Evolutionary conservation across 352 stramenopile genomes (phyloP), one percentile per base, ranked within the genome.

Genomic region (Pythium periplocum): DNA sequence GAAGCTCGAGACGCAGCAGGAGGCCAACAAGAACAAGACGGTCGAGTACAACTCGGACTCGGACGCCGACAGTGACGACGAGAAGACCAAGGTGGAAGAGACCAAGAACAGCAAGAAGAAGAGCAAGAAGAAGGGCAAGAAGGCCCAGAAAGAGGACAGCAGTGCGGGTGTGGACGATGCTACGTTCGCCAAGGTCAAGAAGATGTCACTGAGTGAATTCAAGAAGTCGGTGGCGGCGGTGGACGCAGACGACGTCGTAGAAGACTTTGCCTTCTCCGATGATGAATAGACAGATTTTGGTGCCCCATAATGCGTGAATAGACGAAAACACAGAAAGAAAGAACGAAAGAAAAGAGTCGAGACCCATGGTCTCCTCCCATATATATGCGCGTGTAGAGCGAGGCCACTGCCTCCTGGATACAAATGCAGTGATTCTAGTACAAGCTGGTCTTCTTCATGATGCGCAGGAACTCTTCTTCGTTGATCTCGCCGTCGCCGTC

Each of bases 401-500:
- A 26, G 17, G 17, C 17, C 17, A 0, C 17, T 26, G 17, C 17
- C 17, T 26, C 17, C 17, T 26, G 17, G 17, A 26, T 26, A 26
- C 17, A 26, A 26, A 26, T 26, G 17, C 17, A 26, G 17, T 26
- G 17, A 26, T 12, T 62, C 72, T 69, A 87, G 57, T 91, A 91
- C 38, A 89, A 57, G 76, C 78, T 98, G 55, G 95, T 97, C 78
- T 98, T 98, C 56, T 93, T 98, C 93, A 98, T 98, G 71, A 98
- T 98, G 49, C 78, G 74, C 58, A 97, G 89, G 66, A 98, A 98
- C 62, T 98, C 96, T 47, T 98, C 92, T 48, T 95, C 75, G 68
- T 91, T 97, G 73, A 99, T 98, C 74, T 98, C 92, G 32, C 95
- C 94, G 68, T 99, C 96, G 43, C 93, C 79, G 69, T 98, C 95